Base-by-base conservation (phyloP, 495 filamentous ascomycete species). In the Penicillium bialowiezense region DNA sequence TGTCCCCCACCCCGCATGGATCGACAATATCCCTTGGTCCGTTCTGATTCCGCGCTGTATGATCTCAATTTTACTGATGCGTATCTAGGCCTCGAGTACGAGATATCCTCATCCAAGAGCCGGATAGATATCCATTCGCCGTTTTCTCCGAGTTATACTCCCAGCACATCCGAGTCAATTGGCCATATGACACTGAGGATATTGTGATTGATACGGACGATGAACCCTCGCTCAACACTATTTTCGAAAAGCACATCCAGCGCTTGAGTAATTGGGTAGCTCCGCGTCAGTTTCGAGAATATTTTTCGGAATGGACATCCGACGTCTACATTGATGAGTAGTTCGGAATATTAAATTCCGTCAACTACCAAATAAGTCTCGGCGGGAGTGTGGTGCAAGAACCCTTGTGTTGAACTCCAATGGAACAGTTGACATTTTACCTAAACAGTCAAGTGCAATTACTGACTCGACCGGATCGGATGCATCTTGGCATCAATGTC, bases 11-110 rank as follows among this genome's bases (percentile, higher is more conserved):
- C 3, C 50, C 4, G 41, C 50, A 2, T 52, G 50, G 50, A 52
- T 52, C 14, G 50, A 52, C 33, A 52, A 52, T 17, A 52, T 52
- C 12, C 50, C 50, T 32, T 52, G 50, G 50, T 52, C 17, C 14
- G 43, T 18, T 35, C 35, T 8, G 8, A 18, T 32, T 7, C 12
- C 28, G 12, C 12, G 6, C 28, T 31, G 12, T 7, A 6, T 31
- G 6, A 12, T 31, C 7, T 6, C 12, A 31, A 31, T 31, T 7
- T 31, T 31, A 31, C 43, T 46, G 13, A 20, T 10, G 10, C 32
- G 24, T 32, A 9, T 14, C 32, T 9, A 52, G 50, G 50, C 50
- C 50, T 2, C 50, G 42, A 1, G 50, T 52, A 3, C 50, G 50
- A 12, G 50, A 52, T 26, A 39, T 52, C 2, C 26, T 52, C 4